Evolutionary conservation across 345 rosid species (phyloP).

Genomic region (Salix brachista): DNA sequence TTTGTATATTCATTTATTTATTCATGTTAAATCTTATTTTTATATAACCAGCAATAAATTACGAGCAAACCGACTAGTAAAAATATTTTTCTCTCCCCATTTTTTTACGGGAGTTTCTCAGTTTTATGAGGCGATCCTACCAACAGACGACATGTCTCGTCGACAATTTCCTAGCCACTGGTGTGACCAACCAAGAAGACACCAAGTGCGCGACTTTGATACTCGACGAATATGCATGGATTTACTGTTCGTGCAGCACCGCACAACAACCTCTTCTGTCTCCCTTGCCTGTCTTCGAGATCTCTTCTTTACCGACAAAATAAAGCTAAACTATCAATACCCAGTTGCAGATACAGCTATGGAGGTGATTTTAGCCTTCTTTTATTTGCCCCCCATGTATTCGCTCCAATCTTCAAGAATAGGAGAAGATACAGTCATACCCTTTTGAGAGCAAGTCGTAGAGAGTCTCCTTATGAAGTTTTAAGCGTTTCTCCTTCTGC

Average conservation of each 20-base stretch:
- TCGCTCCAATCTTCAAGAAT: constrained; percentile 21
- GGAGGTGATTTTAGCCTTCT: constrained; percentile 17
- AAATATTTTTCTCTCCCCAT: too few species aligned
- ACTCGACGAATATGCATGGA: constrained; percentile 26
- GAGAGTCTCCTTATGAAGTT: constrained; percentile 83
- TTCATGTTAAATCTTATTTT: too few species aligned
- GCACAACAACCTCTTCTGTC: constrained; percentile 9
- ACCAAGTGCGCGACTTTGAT: constrained; percentile 19
- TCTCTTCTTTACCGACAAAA: constrained; percentile 28
- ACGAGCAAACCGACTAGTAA: too few species aligned
- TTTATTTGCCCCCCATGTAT: constrained; percentile 17
- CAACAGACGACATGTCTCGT: not conserved
- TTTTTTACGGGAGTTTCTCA: too few species aligned
- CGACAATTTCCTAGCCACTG: too few species aligned
- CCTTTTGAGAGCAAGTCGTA: constrained; percentile 45
- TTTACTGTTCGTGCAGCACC: constrained; percentile 22
- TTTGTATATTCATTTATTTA: too few species aligned
- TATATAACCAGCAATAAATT: too few species aligned
- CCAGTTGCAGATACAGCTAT: constrained; percentile 31
- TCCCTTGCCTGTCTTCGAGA: constrained; percentile 35
- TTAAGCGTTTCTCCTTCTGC: constrained; percentile 77
- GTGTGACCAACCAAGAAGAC: not conserved
- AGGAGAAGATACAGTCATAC: constrained; percentile 31
- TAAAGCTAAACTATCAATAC: constrained; percentile 25
- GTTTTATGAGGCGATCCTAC: too few species aligned